These are phyloP conservation scores for Dactylis glomerata DNA, from an alignment of 176 grass and related monocot genomes.

Conservation along the genomic window DNA sequence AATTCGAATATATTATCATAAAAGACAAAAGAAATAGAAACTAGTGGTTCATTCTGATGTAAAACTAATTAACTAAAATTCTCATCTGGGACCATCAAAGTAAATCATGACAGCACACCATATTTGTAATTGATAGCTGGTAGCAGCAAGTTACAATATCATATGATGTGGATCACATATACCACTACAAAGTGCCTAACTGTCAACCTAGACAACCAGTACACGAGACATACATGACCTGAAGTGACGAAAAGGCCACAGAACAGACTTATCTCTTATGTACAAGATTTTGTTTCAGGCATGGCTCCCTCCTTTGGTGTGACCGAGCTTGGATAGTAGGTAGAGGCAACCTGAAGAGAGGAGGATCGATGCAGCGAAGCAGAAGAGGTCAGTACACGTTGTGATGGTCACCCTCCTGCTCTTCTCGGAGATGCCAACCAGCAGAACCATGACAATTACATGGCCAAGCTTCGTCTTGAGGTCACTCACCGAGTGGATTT, in stretches of 20 bases:
- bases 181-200: constrained; percentile 18
- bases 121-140: not conserved
- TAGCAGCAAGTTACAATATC: constrained; percentile 16
- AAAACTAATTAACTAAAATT: not conserved
- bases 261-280: constrained; percentile 18
- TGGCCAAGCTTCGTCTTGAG: constrained; percentile 95
- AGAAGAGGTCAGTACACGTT: constrained; percentile 61
- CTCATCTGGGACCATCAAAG: not conserved
- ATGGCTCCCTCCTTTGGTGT: constrained; percentile 32
- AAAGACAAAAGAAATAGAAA: not conserved
- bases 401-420: constrained; percentile 69
- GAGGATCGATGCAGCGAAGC: constrained; percentile 71
- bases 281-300: constrained; percentile 36
- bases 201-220: not conserved
- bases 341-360: constrained; percentile 81
- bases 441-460: constrained; percentile 82
- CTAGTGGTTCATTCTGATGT: constrained; percentile 6
- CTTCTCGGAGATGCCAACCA: constrained; percentile 91
- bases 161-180: constrained; percentile 8
- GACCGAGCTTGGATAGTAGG: constrained; percentile 75
- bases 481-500: constrained; percentile 72
- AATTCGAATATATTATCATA: not conserved
- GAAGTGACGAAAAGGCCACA: constrained; percentile 8
- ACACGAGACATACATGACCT: constrained; percentile 10
- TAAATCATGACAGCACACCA: not conserved